Base-by-base conservation (phyloP, 352 stramenopile species). In the Phytophthora constricta region DNA sequence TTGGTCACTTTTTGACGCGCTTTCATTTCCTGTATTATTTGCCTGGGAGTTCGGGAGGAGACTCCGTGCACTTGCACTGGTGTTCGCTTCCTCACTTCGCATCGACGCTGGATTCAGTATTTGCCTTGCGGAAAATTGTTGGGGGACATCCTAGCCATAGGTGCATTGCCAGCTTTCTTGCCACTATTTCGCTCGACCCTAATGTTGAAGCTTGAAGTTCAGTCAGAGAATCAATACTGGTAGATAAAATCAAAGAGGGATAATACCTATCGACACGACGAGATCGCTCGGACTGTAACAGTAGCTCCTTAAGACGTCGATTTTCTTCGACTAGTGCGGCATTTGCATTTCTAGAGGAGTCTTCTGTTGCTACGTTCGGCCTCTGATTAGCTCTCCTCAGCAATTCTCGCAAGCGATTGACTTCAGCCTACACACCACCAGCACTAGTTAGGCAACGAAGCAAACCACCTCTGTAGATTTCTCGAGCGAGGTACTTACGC, bases 321-420 rank as follows among this genome's bases (percentile, higher is more conserved):
- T 91, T 91, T 63, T 91, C 83, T 57, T 89, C 79, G 11, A 90
- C 28, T 20, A 91, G 65, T n/a, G 80, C 77, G 20, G 41, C 73
- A 58, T 87, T 89, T 1, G 74, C 74, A 17, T 72, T 66, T 1
- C 46, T 49, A 0, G 58, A 63, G 1, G 17, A 52, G 37, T 25
- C 68, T 68, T 26, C 79, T 61, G 26, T 55, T 41, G 46, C 72
- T 79, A 23, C 69, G 65, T 4, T 81, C 66, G 16, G 78, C 26
- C 33, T 66, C 39, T 70, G 39, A 14, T 45, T 66, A 26, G 60
- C 77, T 43, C 76, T 86, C 50, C 79, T 77, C 9, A 92, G 67
- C 19, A 89, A 39, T 22, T 84, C 72, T 17, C 79, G 70, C 13
- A 92, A 49, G 1, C 80, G 76, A 42, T 68, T 83, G 11, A 90